These are phyloP conservation scores for Fonsecaea nubica DNA, from an alignment of 2,329 filamentous ascomycete genomes.

Conservation along the genomic window DNA sequence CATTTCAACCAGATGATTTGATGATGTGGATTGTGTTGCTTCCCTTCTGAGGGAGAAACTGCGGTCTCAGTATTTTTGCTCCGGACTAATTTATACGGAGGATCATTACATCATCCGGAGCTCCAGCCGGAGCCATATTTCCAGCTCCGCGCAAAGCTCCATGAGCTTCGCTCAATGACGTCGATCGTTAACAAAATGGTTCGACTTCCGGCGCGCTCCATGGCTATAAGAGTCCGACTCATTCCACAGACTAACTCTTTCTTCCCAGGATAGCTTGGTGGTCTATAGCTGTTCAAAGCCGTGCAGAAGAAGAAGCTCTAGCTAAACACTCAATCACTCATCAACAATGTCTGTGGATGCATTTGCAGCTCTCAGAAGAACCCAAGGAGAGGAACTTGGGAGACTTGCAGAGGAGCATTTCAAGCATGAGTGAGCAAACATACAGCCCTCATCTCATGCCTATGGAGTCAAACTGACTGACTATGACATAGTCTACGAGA, in stretches of 20 bases:
- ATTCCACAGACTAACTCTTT: not conserved
- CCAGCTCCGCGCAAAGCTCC: not conserved
- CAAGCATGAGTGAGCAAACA: constrained; percentile 57
- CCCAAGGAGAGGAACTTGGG: constrained; percentile 58
- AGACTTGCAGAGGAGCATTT: constrained; percentile 65
- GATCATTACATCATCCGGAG: not conserved
- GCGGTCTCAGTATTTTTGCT: not conserved
- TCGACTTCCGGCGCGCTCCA: not conserved
- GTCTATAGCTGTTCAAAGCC: not conserved
- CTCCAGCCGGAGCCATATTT: not conserved
- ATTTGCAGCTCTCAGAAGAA: constrained; percentile 56
- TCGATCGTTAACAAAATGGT: not conserved
- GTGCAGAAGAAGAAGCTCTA: not conserved
- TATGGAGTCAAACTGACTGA: constrained; percentile 4
- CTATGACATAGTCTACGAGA: constrained; percentile 54
- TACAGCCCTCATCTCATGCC: constrained; percentile 6
- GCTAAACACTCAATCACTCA: not conserved
- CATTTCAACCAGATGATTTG: not conserved
- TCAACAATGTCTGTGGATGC: constrained; percentile 50
- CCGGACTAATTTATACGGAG: not conserved
- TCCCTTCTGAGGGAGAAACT: not conserved
- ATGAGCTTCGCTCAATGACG: not conserved
- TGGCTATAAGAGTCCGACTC: not conserved
- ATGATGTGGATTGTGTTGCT: not conserved
- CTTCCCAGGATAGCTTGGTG: not conserved